phyloP scores from a whole-genome alignment of 495 filamentous ascomycete genomes.

The Penicillium crystallinum region DNA sequence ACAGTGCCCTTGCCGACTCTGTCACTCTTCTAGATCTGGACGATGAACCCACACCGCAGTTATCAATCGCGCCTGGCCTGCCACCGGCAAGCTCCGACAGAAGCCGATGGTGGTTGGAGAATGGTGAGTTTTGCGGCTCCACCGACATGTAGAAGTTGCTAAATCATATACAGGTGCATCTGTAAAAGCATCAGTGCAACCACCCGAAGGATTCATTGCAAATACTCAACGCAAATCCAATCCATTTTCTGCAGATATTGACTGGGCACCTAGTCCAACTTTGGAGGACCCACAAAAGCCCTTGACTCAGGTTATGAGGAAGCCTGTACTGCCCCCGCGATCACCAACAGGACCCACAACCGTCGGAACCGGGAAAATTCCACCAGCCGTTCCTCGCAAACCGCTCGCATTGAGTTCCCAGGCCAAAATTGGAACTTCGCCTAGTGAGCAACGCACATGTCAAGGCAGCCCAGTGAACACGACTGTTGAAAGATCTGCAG shows the following conservation, averaged over 20 bases:
- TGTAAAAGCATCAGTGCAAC: slow-evolving; percentile 63
- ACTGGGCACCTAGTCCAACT: slow-evolving; percentile 56
- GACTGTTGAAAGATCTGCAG: not conserved
- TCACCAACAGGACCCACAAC: not conserved
- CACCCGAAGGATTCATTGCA: slow-evolving; percentile 56
- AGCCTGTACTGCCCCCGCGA: slow-evolving; percentile 14
- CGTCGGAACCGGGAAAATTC: slow-evolving; percentile 4
- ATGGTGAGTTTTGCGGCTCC: slow-evolving; percentile 41
- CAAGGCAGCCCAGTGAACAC: not conserved
- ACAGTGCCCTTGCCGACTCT: slow-evolving; percentile 35
- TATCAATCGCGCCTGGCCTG: slow-evolving; percentile 70
- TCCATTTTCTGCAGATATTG: slow-evolving; percentile 65
- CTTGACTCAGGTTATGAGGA: not conserved
- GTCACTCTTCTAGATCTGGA: slow-evolving; percentile 54
- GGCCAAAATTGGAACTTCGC: not conserved
- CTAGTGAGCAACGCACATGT: not conserved
- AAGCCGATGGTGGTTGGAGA: slow-evolving; percentile 92
- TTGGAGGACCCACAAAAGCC: not conserved
- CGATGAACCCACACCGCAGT: slow-evolving; percentile 68
- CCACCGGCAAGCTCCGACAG: slow-evolving; percentile 87
- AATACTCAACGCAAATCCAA: slow-evolving; percentile 75
- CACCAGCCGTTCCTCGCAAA: slow-evolving; percentile 33
- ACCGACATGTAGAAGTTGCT: slow-evolving; percentile 2
- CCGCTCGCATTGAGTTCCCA: slow-evolving; percentile 27
- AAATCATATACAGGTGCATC: slow-evolving; percentile 52